Conservation (phyloP, 192 early-diverging fungal species). For the Geranomyces variabilis region DNA sequence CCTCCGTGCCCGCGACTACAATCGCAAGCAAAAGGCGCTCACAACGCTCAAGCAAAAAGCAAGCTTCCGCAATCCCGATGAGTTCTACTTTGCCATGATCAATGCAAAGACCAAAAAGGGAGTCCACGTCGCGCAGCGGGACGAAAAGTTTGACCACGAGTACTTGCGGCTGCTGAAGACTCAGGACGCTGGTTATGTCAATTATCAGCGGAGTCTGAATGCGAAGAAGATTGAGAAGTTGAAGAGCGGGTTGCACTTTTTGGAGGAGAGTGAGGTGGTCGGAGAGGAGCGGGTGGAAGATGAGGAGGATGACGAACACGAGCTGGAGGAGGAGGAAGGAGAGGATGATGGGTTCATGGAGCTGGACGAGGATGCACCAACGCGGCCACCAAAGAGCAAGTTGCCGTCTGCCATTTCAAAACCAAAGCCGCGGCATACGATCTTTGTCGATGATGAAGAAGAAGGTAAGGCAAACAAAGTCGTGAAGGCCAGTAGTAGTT, state of each 20-base stretch:
- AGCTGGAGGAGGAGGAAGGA: constrained; percentile 12
- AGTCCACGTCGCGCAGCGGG: constrained; percentile 70
- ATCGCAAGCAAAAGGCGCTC: constrained; percentile 82
- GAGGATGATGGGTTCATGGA: neutral
- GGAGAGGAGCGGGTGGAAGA: constrained; percentile 29
- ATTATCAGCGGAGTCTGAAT: constrained; percentile 78
- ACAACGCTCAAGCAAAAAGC: constrained; percentile 88
- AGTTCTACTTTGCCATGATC: constrained; percentile 99
- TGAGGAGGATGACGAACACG: constrained; percentile 18
- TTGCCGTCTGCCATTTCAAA: neutral
- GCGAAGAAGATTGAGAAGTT: constrained; percentile 77
- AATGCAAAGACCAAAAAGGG: constrained; percentile 82
- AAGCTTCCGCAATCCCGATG: constrained; percentile 86
- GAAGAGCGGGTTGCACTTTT: constrained; percentile 70
- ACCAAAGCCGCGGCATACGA: constrained; percentile 35
- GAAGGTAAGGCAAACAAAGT: constrained; percentile 37
- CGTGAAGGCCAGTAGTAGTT: neutral
- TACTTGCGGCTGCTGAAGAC: constrained; percentile 84
- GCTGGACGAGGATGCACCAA: constrained; percentile 5
- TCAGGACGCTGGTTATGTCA: constrained; percentile 90
- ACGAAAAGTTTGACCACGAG: constrained; percentile 74
- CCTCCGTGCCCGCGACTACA: constrained; percentile 88
- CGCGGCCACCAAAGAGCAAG: neutral
- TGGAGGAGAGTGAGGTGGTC: constrained; percentile 49
- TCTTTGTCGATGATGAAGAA: constrained; percentile 55